Conservation (phyloP, 2,329 filamentous ascomycete genomes). For the Claviceps pazoutovae region DNA sequence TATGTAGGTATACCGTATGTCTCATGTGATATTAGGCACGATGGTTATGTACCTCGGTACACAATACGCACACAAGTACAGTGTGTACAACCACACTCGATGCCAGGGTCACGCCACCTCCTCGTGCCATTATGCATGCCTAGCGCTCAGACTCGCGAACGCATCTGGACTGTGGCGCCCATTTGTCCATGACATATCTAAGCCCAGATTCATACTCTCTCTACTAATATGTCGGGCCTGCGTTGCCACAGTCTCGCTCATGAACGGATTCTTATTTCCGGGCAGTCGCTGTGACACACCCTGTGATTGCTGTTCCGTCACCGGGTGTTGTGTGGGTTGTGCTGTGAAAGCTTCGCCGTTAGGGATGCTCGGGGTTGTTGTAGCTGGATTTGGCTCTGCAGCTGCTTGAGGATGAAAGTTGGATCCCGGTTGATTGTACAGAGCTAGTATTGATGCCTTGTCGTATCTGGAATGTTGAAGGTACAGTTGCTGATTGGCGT, state of each 20-base stretch:
- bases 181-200: slow-evolving; percentile 50
- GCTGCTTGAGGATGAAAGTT: slow-evolving; percentile 26
- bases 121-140: slow-evolving; percentile 26
- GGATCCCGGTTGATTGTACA: slow-evolving; percentile 51
- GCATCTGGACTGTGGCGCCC: slow-evolving; percentile 69
- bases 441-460: slow-evolving; percentile 60
- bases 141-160: slow-evolving; percentile 60
- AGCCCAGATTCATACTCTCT: slow-evolving; percentile 55
- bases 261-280: slow-evolving; percentile 45
- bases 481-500: slow-evolving; percentile 19
- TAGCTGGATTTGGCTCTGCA: slow-evolving; percentile 15
- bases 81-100: not conserved
- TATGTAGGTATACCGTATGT: not conserved
- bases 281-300: slow-evolving; percentile 21
- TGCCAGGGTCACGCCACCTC: not conserved
- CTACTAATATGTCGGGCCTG: slow-evolving; percentile 34
- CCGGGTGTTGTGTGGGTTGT: slow-evolving; percentile 15
- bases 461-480: slow-evolving; percentile 40
- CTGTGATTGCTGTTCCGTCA: slow-evolving; percentile 13
- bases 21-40: not conserved
- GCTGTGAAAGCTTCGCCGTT: slow-evolving; percentile 15
- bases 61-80: not conserved
- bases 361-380: slow-evolving; percentile 15
- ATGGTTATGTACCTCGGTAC: not conserved
- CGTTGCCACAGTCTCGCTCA: slow-evolving; percentile 18